Percentiles rank a stretch among this genome's conserved stretches.
Conservation (phyloP, 1,139 yeast species). For the Taiozyma onychis region DNA sequence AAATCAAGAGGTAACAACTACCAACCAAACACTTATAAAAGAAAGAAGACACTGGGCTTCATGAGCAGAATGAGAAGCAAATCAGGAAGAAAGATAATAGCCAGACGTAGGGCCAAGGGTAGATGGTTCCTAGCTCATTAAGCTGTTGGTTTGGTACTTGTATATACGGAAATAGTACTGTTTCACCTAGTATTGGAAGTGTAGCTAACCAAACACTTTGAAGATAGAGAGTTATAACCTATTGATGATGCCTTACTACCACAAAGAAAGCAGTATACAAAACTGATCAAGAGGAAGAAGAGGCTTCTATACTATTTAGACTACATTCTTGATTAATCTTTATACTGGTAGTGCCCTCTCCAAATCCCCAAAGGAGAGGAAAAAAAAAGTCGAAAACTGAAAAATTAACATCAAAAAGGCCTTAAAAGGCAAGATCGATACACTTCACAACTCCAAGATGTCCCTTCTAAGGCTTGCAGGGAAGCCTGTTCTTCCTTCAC, state of each 20-base stretch:
- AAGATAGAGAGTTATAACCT: background rate
- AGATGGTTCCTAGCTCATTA: constrained; percentile 90
- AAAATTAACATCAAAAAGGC: background rate
- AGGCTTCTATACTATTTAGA: too few species aligned
- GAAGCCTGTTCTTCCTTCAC: background rate
- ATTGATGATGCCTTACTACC: background rate
- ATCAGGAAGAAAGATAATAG: constrained; percentile 73
- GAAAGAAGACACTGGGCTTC: constrained; percentile 89
- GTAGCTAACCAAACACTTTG: background rate
- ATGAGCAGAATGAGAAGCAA: constrained; percentile 79
- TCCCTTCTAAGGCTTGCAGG: background rate
- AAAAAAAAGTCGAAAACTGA: background rate
- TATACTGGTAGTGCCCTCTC: background rate
- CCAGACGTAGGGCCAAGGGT: constrained; percentile 80
- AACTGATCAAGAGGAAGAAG: too few species aligned
- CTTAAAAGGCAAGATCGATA: background rate
- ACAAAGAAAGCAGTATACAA: too few species aligned
- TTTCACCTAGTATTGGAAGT: background rate
- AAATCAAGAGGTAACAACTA: constrained; percentile 90
- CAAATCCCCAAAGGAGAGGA: background rate
- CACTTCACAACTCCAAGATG: background rate
- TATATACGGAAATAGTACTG: background rate
- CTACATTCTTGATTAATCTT: background rate
- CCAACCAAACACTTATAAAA: constrained; percentile 86
- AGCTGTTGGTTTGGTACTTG: constrained; percentile 4